Evolutionary conservation across 2,329 filamentous ascomycete genomes (phyloP), one percentile per base, ranked within the genome.

Genomic region (Dothiorella sarmentorum): DNA sequence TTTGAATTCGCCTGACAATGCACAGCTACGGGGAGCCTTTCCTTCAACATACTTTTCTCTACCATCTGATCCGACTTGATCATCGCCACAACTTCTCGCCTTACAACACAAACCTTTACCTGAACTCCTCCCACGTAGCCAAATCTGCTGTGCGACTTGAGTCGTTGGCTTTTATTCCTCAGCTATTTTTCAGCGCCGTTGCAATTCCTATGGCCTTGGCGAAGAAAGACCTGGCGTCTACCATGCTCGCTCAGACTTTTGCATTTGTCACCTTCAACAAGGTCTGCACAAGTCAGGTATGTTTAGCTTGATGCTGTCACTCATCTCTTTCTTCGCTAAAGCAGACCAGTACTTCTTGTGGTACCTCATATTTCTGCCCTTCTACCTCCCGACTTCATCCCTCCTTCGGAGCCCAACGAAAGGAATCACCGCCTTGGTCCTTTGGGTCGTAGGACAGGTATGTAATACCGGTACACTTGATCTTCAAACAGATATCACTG

Each of bases 221-320:
- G 15, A 95, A 93, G 71, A 88, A 85, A 66, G 87, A 94, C 66
- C 81, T 99, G 0, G 82, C 92, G 0, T 84, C 86, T 0, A 87
- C 90, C 4, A 92, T 97, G 89, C 83, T 97, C 62, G 91, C 90
- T 3, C 94, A 99, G 75, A 97, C 94, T 0, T 96, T 97, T 75
- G 90, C 93, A 0, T 99, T 99, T 73, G 94, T 97, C 3, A 87
- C 91, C 0, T 97, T 97, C 67, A 99, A 99, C 77, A 99, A 99
- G 78, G 94, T 99, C 62, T 97, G 93, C 81, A 99, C 94, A 3
- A 96, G 91, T 68, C 93, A 97, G 82, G 91, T 94, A 82, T 63
- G 81, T 69, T 13, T 22, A 11, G 33, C 40, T 37, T 13, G 9
- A 17, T 18, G 2, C 11, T 7, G 20, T 15, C 20, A 29, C 11